Evolutionary conservation across 768 basidiomycete species (phyloP), one percentile per base, ranked within the genome.

Genomic region (Clitopilus passeckerianus): DNA sequence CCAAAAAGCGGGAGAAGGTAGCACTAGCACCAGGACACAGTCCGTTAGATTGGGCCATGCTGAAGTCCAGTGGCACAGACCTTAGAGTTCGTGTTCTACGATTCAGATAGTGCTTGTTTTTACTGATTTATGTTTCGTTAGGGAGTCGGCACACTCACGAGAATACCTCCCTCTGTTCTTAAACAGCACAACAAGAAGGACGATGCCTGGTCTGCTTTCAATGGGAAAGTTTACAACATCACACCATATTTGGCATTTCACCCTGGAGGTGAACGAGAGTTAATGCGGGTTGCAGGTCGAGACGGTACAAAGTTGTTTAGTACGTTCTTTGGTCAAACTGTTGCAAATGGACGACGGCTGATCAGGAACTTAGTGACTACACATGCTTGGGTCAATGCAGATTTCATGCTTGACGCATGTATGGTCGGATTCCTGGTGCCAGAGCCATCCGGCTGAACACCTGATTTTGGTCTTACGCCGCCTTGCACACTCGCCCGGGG

Each of bases 371-470:
- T 63, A 98, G 96, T 90, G 52, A 73, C 83, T 22, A 98, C 95
- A 0, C 96, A 99, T 71, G 91, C 89, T 3, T 99, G 96, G 96
- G 95, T 99, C 33, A 98, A 93, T 65, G 85, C 82, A n/a, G 96
- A 99, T 55, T 89, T 89, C 65, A 97, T 98, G 93, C 78, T 99
- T 20, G 95, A 98, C 68, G 81, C 86, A 34, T 98, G 93, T 71
- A 77, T 97, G 52, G 90, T 99, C 35, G 96, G 96, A 15, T 91
- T 97, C 67, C 75, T 99, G 41, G 86, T 95, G 12, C 72, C 88
- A 1, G 91, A 93, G 65, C 82, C 85, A 27, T 73, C 77, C 33
- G 70, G 74, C 20, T 76, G n/a, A 74, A 67, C 4, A 30, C 7
- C 27, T 30, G 27, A 7, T 7, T n/a, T 30, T 30, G 27, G 27